Conservation (phyloP, 768 basidiomycete species). For the Pleurotus sapidus region DNA sequence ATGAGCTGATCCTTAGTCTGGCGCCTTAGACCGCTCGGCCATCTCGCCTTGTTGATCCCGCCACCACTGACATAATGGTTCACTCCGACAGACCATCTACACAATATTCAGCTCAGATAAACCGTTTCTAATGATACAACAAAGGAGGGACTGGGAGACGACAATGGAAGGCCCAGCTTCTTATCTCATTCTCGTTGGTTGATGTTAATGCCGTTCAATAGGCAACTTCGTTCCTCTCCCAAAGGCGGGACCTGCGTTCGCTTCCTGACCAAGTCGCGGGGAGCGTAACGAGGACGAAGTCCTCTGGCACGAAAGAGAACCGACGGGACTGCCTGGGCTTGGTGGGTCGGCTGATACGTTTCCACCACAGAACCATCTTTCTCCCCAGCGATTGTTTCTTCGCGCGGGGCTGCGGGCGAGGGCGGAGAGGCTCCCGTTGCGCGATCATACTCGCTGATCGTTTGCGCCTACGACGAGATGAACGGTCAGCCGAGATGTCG, state of each 20-base stretch:
- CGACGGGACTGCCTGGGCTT: slow-evolving; percentile 21
- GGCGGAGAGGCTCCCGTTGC: background rate
- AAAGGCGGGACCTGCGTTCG: background rate
- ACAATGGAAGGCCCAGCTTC: too few relatives aligned
- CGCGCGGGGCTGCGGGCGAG: background rate
- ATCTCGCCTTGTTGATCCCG: slow-evolving; percentile 40
- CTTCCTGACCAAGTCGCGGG: slow-evolving; percentile 1
- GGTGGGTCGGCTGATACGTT: slow-evolving; percentile 20
- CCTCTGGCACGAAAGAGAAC: slow-evolving; percentile 32
- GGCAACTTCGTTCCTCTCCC: background rate
- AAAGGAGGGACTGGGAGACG: too few relatives aligned
- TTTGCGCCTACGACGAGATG: slow-evolving; percentile 1
- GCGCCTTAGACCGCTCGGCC: slow-evolving; percentile 79
- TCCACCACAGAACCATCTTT: slow-evolving; percentile 27
- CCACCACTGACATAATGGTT: too few relatives aligned
- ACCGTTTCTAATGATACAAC: too few relatives aligned
- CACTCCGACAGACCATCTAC: too few relatives aligned
- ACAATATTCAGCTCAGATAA: too few relatives aligned
- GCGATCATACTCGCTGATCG: slow-evolving; percentile 2
- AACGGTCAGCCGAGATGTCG: background rate
- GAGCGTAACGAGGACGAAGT: slow-evolving; percentile 24
- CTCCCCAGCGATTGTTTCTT: slow-evolving; percentile 17
- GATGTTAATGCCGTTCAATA: background rate
- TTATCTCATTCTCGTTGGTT: too few relatives aligned
- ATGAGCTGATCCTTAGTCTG: slow-evolving; percentile 52